Conservation (phyloP, 352 stramenopile species). For the Phytophthora crassamura region DNA sequence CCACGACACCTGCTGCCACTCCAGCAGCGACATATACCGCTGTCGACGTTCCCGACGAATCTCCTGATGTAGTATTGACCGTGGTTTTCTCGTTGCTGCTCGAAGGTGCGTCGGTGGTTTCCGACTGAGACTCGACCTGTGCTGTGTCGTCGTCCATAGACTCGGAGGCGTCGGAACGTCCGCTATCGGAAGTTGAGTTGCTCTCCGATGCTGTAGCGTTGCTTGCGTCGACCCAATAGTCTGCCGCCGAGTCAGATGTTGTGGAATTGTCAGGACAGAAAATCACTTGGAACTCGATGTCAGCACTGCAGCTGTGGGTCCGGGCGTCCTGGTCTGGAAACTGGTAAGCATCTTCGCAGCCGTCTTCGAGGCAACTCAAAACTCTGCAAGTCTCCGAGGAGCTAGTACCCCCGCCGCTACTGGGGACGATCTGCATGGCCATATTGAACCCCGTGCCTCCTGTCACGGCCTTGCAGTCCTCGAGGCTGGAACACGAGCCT, state of each 20-base stretch:
- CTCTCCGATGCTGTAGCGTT: constrained; percentile 16
- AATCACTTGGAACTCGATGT: constrained; percentile 65
- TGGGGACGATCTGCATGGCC: constrained; percentile 70
- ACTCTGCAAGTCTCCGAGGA: constrained; percentile 49
- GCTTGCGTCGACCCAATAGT: constrained; percentile 30
- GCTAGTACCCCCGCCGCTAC: constrained; percentile 27
- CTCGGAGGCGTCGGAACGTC: constrained; percentile 2
- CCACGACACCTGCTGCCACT: constrained; percentile 25
- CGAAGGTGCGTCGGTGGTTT: constrained; percentile 4
- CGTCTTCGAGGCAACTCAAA: constrained; percentile 63
- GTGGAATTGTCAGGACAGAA: constrained; percentile 47
- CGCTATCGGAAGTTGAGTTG: constrained; percentile 7
- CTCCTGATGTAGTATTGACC: constrained; percentile 10
- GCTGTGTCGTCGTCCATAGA: constrained; percentile 1
- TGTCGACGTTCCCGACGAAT: constrained; percentile 22
- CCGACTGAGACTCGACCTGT: constrained; percentile 20
- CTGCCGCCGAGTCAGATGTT: constrained; percentile 22
- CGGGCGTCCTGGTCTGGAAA: constrained; percentile 74
- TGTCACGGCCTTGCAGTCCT: constrained; percentile 64
- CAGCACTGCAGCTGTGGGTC: constrained; percentile 61
- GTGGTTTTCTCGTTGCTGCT: constrained; percentile 9
- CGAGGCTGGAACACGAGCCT: constrained; percentile 61
- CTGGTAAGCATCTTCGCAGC: constrained; percentile 74
- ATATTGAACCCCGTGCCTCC: constrained; percentile 75
- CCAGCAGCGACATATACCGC: constrained; percentile 25